Evolutionary conservation across 2,329 filamentous ascomycete genomes (phyloP).

Genomic region (Scytalidium sp.): DNA sequence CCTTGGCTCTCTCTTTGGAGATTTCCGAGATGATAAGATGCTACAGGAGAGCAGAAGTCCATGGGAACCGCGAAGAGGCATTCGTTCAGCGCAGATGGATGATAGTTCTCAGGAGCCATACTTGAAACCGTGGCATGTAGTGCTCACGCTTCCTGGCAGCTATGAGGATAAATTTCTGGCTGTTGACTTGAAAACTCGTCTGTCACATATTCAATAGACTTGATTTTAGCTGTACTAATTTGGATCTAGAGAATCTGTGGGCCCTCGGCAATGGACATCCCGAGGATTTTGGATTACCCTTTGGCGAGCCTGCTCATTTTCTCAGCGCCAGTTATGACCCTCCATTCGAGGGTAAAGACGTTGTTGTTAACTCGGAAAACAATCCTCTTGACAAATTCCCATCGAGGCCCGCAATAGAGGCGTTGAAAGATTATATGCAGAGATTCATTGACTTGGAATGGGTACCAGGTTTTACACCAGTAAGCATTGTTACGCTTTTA

Average conservation of each 20-base stretch:
- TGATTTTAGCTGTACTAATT: neutral
- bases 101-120: constrained; percentile 9
- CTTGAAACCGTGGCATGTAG: constrained; percentile 13
- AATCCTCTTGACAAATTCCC: constrained; percentile 6
- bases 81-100: too few relatives aligned
- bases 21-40: constrained; percentile 7
- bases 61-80: neutral
- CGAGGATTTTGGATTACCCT: too few relatives aligned
- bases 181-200: neutral
- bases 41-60: neutral
- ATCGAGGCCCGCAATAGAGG: constrained; percentile 3
- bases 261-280: too few relatives aligned
- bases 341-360: neutral
- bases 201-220: neutral
- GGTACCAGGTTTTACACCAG: constrained; percentile 5
- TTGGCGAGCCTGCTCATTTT: too few relatives aligned
- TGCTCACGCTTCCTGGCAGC: neutral
- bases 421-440: constrained; percentile 10
- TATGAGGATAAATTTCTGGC: neutral
- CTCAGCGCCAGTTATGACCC: constrained; percentile 4
- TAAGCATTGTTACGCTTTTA: too few relatives aligned
- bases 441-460: constrained; percentile 8
- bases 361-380: neutral
- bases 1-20: constrained; percentile 7
- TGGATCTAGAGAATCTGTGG: constrained; percentile 6